Conservation (phyloP, 1,284 basidiomycete species). For the Gymnopus androsaceus region DNA sequence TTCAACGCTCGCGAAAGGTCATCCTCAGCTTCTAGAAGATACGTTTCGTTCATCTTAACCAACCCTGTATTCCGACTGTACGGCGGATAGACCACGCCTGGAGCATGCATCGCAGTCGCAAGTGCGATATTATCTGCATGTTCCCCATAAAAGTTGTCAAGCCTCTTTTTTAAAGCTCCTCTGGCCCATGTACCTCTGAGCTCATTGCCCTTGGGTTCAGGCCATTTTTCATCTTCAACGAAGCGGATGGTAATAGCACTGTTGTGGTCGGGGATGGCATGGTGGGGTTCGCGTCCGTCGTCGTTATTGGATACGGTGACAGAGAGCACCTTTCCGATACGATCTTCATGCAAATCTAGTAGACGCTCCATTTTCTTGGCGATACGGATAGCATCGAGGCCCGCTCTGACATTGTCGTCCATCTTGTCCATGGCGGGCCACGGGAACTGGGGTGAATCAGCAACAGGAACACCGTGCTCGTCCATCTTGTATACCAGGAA, state of each 20-base stretch:
- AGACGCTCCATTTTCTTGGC: not conserved
- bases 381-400: not conserved
- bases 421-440: constrained; percentile 9
- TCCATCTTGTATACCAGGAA: constrained; percentile 10
- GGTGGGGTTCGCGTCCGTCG: not conserved
- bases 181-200: not conserved
- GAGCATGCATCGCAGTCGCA: not conserved
- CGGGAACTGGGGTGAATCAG: not conserved
- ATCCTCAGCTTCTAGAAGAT: no score
- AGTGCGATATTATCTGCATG: not conserved
- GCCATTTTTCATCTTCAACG: not conserved
- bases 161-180: not conserved
- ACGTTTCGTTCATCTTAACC: no score
- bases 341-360: not conserved
- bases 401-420: constrained; percentile 1
- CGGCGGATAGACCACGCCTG: constrained; percentile 4
- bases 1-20: no score
- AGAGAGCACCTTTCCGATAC: not conserved
- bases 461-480: constrained; percentile 5
- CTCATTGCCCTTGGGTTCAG: not conserved
- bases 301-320: not conserved
- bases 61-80: no score
- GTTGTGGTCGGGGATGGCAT: not conserved
- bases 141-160: not conserved
- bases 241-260: not conserved